phyloP scores from a whole-genome alignment of 768 basidiomycete genomes.

The Termitomyces sp. region DNA sequence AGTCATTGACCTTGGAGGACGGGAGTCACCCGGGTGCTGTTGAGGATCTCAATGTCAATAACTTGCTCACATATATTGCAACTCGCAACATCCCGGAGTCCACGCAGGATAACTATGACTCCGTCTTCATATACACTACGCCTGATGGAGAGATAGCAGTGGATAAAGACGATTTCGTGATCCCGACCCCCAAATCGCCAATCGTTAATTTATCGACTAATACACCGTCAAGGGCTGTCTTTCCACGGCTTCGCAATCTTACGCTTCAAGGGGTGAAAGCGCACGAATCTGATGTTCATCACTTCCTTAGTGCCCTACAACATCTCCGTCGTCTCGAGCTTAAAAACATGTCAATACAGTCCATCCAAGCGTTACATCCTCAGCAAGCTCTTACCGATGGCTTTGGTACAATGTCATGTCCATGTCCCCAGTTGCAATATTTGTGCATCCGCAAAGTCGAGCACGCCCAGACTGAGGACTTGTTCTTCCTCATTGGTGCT shows the following conservation, averaged over 20 bases:
- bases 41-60: conserved; percentile 33
- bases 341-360: conserved; percentile 26
- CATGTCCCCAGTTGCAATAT: conserved; percentile 27
- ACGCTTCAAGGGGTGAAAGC: conserved; percentile 32
- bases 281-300: conserved; percentile 22
- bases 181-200: background rate
- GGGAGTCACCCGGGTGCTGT: conserved; percentile 34
- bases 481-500: conserved; percentile 20
- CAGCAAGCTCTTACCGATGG: background rate
- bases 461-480: conserved; percentile 17
- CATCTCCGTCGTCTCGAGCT: conserved; percentile 28
- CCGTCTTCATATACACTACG: conserved; percentile 6
- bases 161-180: background rate
- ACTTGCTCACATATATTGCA: conserved; percentile 31
- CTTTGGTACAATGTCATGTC: conserved; percentile 13
- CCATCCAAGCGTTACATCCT: conserved; percentile 26
- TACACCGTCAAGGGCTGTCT: conserved; percentile 11
- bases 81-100: conserved; percentile 22
- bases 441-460: conserved; percentile 24
- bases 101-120: conserved; percentile 9
- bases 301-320: conserved; percentile 24
- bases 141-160: background rate
- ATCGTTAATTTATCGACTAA: background rate
- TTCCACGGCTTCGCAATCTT: conserved; percentile 26
- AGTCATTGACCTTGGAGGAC: conserved; percentile 37